Evolutionary conservation across 208 protist genomes (phyloP).

Genomic region (Borovskyia barvae): DNA sequence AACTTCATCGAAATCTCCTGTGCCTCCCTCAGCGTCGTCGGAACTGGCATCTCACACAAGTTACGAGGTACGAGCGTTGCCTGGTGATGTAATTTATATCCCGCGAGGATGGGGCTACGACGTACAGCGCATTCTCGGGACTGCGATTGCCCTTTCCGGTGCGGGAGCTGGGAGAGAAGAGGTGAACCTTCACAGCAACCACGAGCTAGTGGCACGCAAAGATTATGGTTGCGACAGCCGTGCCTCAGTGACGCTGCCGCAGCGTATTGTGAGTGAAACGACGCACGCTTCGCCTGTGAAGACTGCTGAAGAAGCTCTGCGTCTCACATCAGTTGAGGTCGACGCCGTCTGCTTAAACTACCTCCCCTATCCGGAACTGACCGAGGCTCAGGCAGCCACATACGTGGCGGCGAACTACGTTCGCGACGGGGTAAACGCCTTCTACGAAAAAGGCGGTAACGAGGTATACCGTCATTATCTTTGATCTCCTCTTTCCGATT

Average conservation of each 20-base stretch:
- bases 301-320: not conserved
- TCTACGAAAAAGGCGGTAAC: conserved; percentile 79
- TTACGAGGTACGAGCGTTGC: conserved; percentile 73
- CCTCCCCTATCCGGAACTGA: conserved; percentile 64
- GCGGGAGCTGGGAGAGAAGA: not conserved
- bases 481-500: too few relatives aligned
- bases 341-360: conserved; percentile 68
- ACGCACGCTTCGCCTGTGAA: not conserved
- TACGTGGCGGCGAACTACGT: conserved; percentile 85
- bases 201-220: not conserved
- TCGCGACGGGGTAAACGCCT: conserved; percentile 63
- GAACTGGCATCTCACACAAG: conserved; percentile 5
- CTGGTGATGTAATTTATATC: conserved; percentile 81
- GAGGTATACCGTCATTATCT: conserved; percentile 44
- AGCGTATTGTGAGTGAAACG: not conserved
- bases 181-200: too few relatives aligned
- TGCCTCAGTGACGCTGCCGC: too few relatives aligned
- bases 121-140: conserved; percentile 60
- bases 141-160: conserved; percentile 21
- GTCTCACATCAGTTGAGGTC: conserved; percentile 24
- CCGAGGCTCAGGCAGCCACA: conserved; percentile 45
- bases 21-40: too few relatives aligned
- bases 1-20: not conserved
- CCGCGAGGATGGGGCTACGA: conserved; percentile 61
- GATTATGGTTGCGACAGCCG: not conserved